Evolutionary conservation across 2,329 filamentous ascomycete genomes (phyloP), one percentile per base, ranked within the genome.

Genomic region (Xylariales sp.): DNA sequence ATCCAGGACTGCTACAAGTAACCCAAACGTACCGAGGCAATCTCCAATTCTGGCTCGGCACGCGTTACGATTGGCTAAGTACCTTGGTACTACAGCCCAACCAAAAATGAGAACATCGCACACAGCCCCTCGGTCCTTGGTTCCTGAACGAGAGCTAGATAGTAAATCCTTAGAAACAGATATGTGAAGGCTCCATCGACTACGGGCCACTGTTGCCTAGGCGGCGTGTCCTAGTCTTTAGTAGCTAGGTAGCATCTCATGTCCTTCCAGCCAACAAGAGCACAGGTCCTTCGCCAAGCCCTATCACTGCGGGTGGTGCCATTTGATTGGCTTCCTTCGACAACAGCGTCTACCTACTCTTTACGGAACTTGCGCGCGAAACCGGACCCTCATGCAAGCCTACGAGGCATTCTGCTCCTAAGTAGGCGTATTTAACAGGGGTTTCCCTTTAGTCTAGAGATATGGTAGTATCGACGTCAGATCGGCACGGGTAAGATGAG

Each of bases 1-100:
- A 28, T 30, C n/a, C 10, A 43, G 2, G 32, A 4, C 36, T 39
- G 14, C 50, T 10, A 9, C 23, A 23, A 23, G 23, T 23, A 23
- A 23, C 23, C 36, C 34, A 5, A 10, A 1, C 7, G 48, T 45
- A 23, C 58, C 58, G 58, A 62, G 58, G 58, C 58, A 62, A 53
- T 53, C 39, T 45, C 58, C 54, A 62, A 43, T 34, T 62, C 28
- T 6, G 34, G 23, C 18, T 14, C 7, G 10, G 7, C 2, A 62
- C 23, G 23, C 36, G 58, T n/a, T 49, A 16, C 45, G 36, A 53
- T 61, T 62, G 58, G 58, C 23, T 23, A 23, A 23, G 23, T 23
- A 23, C 23, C 23, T 23, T 32, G 3, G 12, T 32, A 4, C 12
- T 9, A 23, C 16, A 18, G 18, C 36, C 30, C 30, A 18, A 34